Evolutionary conservation across 352 stramenopile species (phyloP).

Genomic region (Phytophthora agathidicida): DNA sequence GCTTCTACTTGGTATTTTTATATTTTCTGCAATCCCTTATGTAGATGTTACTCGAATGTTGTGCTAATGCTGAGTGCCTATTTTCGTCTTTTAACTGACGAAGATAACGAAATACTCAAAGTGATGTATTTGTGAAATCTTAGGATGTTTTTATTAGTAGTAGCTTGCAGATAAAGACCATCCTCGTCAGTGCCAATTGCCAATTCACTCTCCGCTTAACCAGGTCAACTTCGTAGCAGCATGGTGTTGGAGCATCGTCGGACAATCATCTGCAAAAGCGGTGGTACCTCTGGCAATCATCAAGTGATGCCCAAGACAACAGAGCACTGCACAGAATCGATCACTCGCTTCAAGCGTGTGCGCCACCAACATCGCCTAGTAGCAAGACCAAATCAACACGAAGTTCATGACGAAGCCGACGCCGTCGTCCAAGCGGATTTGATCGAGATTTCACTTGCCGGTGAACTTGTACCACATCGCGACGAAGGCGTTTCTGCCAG

Average conservation of each 20-base stretch:
- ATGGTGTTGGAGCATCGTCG: slow-evolving; percentile 36
- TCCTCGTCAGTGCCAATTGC: slow-evolving; percentile 12
- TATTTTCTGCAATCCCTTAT: no score
- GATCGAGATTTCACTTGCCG: slow-evolving; percentile 69
- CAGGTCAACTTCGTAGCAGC: neutral
- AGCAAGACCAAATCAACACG: slow-evolving; percentile 22
- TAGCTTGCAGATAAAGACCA: neutral
- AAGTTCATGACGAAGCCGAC: slow-evolving; percentile 25
- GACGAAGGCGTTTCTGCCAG: slow-evolving; percentile 3
- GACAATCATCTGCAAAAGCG: slow-evolving; percentile 39
- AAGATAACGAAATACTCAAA: no score
- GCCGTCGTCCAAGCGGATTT: slow-evolving; percentile 34
- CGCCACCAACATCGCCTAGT: slow-evolving; percentile 16
- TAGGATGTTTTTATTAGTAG: slow-evolving; percentile 35
- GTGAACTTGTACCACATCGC: slow-evolving; percentile 1
- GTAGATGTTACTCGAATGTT: no score
- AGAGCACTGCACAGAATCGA: slow-evolving; percentile 12
- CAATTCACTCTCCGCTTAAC: slow-evolving; percentile 1
- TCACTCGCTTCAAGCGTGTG: slow-evolving; percentile 23
- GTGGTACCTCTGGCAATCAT: slow-evolving; percentile 5
- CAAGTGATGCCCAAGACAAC: slow-evolving; percentile 9
- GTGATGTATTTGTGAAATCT: slow-evolving; percentile 2
- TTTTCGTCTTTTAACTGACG: no score
- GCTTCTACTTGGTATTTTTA: no score
- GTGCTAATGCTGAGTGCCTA: no score